These are phyloP conservation scores for Solanum peruvianum DNA, from an alignment of 257 asterid genomes.

Conservation along the genomic window DNA sequence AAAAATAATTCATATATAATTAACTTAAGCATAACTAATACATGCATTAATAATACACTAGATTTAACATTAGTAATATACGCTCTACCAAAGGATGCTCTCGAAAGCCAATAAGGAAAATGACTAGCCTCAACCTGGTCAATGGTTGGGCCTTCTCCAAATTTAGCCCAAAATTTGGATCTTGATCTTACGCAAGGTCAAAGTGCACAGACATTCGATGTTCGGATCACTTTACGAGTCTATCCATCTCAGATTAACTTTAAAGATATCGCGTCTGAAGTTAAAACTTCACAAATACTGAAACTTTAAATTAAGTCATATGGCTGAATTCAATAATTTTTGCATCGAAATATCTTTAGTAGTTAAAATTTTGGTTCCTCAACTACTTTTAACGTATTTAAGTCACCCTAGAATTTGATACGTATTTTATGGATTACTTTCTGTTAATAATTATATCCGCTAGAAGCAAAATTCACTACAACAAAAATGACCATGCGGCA, in stretches of 20 bases:
- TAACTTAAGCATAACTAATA: no score
- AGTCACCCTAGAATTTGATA: background rate
- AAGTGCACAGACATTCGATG: background rate
- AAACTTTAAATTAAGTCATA: background rate
- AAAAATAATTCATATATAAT: no score
- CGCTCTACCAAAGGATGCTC: no score
- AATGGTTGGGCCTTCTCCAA: background rate
- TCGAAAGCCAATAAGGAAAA: background rate
- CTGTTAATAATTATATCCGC: background rate
- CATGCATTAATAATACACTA: no score
- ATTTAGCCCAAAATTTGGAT: background rate
- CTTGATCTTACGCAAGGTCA: background rate
- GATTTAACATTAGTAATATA: no score
- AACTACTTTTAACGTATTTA: background rate
- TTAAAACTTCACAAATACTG: background rate
- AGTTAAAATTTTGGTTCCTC: background rate
- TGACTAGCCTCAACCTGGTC: background rate
- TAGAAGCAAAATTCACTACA: no score
- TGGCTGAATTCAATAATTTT: background rate
- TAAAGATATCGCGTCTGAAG: no score
- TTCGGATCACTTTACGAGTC: background rate
- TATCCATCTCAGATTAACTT: background rate
- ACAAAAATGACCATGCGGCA: no score
- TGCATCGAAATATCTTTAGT: no score
- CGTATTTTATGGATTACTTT: no score